Conservation (phyloP, 1,284 basidiomycete genomes). For the Melampsora larici-populina region DNA sequence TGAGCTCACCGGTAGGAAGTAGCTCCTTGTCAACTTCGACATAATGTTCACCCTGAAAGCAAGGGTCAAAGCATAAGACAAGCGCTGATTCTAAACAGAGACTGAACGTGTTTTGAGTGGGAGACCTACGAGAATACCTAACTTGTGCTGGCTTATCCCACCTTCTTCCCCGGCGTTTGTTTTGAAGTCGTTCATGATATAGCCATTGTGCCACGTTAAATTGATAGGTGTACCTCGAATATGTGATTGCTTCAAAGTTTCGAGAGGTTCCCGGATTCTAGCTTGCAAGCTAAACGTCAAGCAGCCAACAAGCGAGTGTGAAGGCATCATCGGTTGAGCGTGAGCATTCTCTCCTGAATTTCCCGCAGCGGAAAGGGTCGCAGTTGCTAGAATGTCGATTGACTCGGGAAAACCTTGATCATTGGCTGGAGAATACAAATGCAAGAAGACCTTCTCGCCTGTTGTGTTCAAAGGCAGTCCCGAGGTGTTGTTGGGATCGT, state of each 20-base stretch:
- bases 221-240: slow-evolving; percentile 33
- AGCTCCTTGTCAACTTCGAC: slow-evolving; percentile 4
- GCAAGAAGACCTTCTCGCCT: not conserved
- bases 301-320: slow-evolving; percentile 2
- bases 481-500: not conserved
- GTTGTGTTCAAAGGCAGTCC: not conserved
- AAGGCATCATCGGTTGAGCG: not conserved
- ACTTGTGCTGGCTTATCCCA: slow-evolving; percentile 25
- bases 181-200: slow-evolving; percentile 18
- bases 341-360: not conserved
- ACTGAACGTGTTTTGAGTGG: not conserved
- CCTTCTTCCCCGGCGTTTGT: not conserved
- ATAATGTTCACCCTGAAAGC: slow-evolving; percentile 19
- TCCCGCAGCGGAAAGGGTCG: slow-evolving; percentile 1
- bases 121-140: slow-evolving; percentile 32
- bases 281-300: slow-evolving; percentile 19
- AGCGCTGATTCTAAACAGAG: not conserved
- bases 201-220: slow-evolving; percentile 40
- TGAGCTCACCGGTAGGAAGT: slow-evolving; percentile 30
- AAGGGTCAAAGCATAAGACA: not conserved
- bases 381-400: slow-evolving; percentile 34
- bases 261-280: slow-evolving; percentile 8
- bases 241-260: not conserved
- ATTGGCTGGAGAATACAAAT: slow-evolving; percentile 23
- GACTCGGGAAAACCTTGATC: slow-evolving; percentile 40